Conservation (phyloP, 2,329 filamentous ascomycete genomes). For the Gaeumannomyces tritici region DNA sequence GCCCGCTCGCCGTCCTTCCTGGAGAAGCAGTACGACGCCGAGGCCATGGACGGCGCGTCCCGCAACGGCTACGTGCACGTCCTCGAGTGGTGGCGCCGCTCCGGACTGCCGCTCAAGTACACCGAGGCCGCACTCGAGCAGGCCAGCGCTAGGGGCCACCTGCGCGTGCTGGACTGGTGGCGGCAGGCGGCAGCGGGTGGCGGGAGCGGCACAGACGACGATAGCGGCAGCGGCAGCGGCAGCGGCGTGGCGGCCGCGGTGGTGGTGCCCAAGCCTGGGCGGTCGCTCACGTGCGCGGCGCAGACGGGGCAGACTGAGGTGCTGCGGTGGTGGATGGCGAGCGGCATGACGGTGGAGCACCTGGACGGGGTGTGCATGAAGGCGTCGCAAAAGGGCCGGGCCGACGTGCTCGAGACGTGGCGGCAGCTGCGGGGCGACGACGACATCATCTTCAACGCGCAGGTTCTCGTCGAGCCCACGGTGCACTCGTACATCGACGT, state of each 20-base stretch:
- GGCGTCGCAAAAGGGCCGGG: slow-evolving; percentile 76
- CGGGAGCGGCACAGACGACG: background rate
- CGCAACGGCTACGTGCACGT: slow-evolving; percentile 77
- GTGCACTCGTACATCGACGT: slow-evolving; percentile 78
- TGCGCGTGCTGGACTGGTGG: slow-evolving; percentile 93
- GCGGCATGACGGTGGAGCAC: slow-evolving; percentile 68
- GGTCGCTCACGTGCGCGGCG: slow-evolving; percentile 73
- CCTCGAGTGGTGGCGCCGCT: slow-evolving; percentile 81
- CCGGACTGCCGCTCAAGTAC: slow-evolving; percentile 69
- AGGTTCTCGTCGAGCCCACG: slow-evolving; percentile 67
- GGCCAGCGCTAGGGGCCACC: slow-evolving; percentile 72
- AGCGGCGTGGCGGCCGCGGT: slow-evolving; percentile 26
- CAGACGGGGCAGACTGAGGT: slow-evolving; percentile 72
- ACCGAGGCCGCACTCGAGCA: slow-evolving; percentile 82
- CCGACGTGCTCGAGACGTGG: slow-evolving; percentile 78
- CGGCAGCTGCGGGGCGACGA: slow-evolving; percentile 58
- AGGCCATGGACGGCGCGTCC: slow-evolving; percentile 81
- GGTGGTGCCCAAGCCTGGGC: slow-evolving; percentile 66
- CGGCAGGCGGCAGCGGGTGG: slow-evolving; percentile 46
- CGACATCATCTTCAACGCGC: slow-evolving; percentile 24
- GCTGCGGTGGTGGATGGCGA: slow-evolving; percentile 81
- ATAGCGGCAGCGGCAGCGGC: too few relatives aligned
- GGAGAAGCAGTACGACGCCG: slow-evolving; percentile 75
- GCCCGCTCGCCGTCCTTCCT: slow-evolving; percentile 71
- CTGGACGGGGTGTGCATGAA: slow-evolving; percentile 76